Evolutionary conservation across 257 asterid genomes (phyloP).

Genomic region (Coffea eugenioides): DNA sequence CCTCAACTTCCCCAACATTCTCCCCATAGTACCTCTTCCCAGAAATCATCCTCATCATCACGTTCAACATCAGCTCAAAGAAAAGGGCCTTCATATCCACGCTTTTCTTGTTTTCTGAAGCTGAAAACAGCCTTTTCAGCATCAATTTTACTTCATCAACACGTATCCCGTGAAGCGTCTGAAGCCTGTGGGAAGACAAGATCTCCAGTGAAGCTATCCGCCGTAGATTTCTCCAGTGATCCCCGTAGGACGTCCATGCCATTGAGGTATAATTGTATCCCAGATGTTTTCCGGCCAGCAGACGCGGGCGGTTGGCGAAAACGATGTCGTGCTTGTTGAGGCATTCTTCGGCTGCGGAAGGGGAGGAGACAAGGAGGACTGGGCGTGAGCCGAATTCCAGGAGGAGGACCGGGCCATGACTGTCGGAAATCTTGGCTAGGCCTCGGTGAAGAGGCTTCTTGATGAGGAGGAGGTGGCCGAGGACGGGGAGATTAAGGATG

Average conservation of each 20-base stretch:
- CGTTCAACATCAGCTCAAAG: conserved; percentile 34
- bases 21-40: conserved; percentile 39
- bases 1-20: no score
- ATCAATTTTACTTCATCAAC: conserved; percentile 20
- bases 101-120: not conserved
- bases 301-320: conserved; percentile 68
- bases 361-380: conserved; percentile 59
- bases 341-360: conserved; percentile 60
- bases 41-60: conserved; percentile 45
- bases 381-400: conserved; percentile 59
- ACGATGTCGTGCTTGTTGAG: conserved; percentile 51
- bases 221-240: conserved; percentile 44
- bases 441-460: conserved; percentile 52
- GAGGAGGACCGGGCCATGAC: conserved; percentile 56
- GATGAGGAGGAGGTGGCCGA: conserved; percentile 68
- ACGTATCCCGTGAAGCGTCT: conserved; percentile 12
- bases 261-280: conserved; percentile 67
- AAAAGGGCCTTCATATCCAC: conserved; percentile 37
- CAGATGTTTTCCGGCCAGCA: conserved; percentile 62
- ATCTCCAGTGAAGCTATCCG: conserved; percentile 33
- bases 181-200: conserved; percentile 31
- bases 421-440: conserved; percentile 41
- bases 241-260: conserved; percentile 48
- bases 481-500: conserved; percentile 50
- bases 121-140: conserved; percentile 10